Percentiles rank a stretch among this genome's conserved stretches.
Conservation (phyloP, 495 filamentous ascomycete species). For the Penicillium steckii region DNA sequence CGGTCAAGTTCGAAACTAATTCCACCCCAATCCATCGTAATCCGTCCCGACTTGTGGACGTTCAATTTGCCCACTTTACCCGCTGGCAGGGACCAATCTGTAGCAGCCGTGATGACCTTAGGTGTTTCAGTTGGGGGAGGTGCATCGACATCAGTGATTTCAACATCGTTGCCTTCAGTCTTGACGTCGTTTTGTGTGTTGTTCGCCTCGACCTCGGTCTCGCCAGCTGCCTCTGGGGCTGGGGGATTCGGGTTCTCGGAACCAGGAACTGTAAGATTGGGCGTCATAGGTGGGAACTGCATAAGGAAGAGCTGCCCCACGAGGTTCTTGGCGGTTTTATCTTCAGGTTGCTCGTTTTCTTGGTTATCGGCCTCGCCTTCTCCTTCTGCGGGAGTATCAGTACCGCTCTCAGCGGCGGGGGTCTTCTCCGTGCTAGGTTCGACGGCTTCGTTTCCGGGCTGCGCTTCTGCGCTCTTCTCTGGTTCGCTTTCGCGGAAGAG, state of each 20-base stretch:
- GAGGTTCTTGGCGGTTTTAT: slow-evolving; percentile 23
- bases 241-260: slow-evolving; percentile 7
- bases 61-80: slow-evolving; percentile 57
- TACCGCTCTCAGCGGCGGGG: slow-evolving; percentile 9
- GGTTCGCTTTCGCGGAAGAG: slow-evolving; percentile 31
- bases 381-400: neutral
- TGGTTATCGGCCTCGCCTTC: slow-evolving; percentile 13
- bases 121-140: slow-evolving; percentile 14
- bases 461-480: slow-evolving; percentile 5
- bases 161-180: slow-evolving; percentile 29
- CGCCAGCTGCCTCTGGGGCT: neutral
- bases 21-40: slow-evolving; percentile 51
- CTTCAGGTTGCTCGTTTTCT: slow-evolving; percentile 20
- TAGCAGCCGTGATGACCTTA: slow-evolving; percentile 37
- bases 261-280: slow-evolving; percentile 41
- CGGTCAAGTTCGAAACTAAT: slow-evolving; percentile 47
- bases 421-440: slow-evolving; percentile 6
- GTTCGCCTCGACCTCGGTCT: slow-evolving; percentile 2
- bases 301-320: slow-evolving; percentile 51
- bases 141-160: slow-evolving; percentile 28
- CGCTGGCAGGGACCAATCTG: slow-evolving; percentile 46
- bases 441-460: slow-evolving; percentile 11
- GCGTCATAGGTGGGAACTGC: slow-evolving; percentile 56
- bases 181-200: slow-evolving; percentile 24
- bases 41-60: slow-evolving; percentile 49